phyloP scores from a whole-genome alignment of 2,329 filamentous ascomycete genomes.

The Pseudogymnoascus pannorum region DNA sequence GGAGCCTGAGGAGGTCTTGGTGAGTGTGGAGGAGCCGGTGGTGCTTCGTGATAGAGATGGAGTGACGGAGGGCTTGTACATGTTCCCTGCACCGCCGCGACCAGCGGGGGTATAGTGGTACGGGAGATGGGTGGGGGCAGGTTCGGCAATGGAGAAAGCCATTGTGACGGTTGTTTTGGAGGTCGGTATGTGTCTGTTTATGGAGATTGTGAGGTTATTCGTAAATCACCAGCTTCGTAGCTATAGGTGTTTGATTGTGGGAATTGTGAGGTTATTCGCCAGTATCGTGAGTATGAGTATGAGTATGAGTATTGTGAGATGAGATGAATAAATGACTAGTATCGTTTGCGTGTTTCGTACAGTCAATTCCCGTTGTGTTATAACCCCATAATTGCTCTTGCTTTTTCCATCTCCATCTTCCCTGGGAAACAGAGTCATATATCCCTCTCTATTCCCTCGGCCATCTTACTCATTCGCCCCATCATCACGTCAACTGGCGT shows the following conservation, averaged over 20 bases:
- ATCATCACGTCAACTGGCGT: constrained; percentile 6
- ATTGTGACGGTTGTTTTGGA: neutral
- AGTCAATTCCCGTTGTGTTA: neutral
- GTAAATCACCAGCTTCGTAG: neutral
- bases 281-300: neutral
- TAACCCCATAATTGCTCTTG: constrained; percentile 6
- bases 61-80: constrained; percentile 21
- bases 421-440: neutral
- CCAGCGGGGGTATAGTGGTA: constrained; percentile 23
- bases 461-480: neutral
- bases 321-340: neutral
- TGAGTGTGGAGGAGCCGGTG: constrained; percentile 23
- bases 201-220: neutral
- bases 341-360: neutral
- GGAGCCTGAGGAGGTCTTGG: constrained; percentile 23
- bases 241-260: neutral
- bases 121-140: constrained; percentile 24
- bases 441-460: neutral
- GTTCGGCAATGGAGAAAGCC: constrained; percentile 22
- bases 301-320: neutral
- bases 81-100: constrained; percentile 28
- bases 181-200: neutral
- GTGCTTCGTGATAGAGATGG: neutral
- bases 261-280: neutral
- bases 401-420: neutral